Evolutionary conservation across 495 filamentous ascomycete genomes (phyloP), one percentile per base, ranked within the genome.

Genomic region (Podospora appendiculata): DNA sequence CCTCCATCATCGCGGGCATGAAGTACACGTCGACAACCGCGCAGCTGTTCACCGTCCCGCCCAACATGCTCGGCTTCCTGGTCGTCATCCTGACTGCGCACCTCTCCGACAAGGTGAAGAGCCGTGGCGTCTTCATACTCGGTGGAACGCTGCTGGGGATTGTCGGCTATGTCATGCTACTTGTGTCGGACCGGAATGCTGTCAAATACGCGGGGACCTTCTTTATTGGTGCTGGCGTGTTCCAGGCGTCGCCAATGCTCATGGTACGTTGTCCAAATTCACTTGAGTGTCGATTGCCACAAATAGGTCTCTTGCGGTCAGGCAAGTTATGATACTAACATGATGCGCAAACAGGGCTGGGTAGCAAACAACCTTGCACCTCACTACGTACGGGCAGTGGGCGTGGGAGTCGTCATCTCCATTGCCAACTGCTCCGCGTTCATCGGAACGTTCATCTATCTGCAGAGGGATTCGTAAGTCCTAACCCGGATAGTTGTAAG

Each of bases 201-300:
- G 76, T 81, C 4, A 76, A 72, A 35, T 85, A 84, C 55, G 60
- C 77, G 1, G 80, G 80, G 14, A 82, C 76, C 8, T 79, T 83
- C 48, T 72, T 84, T 36, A 77, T 79, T 14, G 75, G 77, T 0
- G 73, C 73, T 1, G 83, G 83, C 8, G 80, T 84, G 50, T 86
- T 82, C 58, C 81, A 80, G 4, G 71, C 74, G 10, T 75, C 77
- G 11, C 79, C 79, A 0, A 76, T 84, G 45, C 72, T 81, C 25
- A 69, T 86, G 59, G 68, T 54, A 43, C 35, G 55, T 53, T 12
- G 9, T 33, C 33, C 11, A 2, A 32, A 38, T 16, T 13, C 10
- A 7, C 8, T 14, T 0, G 13, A 3, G 4, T 2, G 2, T 39
- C 4, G 8, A 5, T 38, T 7, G 11, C 13, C 19, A 18, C 41